Evolutionary conservation across 2,329 filamentous ascomycete genomes (phyloP).

Genomic region (Aspergillus fumigatus): DNA sequence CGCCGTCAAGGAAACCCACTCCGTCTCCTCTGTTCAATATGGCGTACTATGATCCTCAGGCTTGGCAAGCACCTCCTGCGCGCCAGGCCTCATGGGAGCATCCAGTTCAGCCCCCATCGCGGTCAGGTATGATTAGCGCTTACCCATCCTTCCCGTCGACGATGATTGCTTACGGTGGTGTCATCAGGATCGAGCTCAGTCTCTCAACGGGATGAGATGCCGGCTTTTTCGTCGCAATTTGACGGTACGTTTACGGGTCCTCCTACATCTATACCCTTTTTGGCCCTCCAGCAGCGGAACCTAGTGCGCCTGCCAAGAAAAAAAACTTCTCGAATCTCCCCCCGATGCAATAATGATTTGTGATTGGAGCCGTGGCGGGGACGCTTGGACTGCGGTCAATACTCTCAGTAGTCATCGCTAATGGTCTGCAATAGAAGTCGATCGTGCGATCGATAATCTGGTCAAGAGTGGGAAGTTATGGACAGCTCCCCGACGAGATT

Average conservation of each 20-base stretch:
- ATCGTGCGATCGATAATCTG: conserved; percentile 90
- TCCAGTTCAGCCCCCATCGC: conserved; percentile 61
- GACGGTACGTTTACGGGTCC: conserved; percentile 61
- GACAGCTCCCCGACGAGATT: conserved; percentile 71
- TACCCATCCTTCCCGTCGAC: conserved; percentile 15
- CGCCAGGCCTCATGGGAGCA: conserved; percentile 70
- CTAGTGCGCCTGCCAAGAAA: background rate
- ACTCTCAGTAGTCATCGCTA: conserved; percentile 15
- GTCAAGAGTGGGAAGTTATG: conserved; percentile 96
- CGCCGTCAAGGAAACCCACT: conserved; percentile 16
- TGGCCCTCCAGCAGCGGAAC: background rate
- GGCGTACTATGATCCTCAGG: conserved; percentile 66
- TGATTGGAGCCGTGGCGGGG: background rate
- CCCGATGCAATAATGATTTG: background rate
- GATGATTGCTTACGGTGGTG: conserved; percentile 7
- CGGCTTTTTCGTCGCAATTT: conserved; percentile 80
- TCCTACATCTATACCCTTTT: conserved; percentile 1
- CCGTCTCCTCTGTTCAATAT: conserved; percentile 40
- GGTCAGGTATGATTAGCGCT: conserved; percentile 55
- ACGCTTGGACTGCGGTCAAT: background rate
- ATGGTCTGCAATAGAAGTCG: conserved; percentile 66
- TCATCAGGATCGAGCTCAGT: conserved; percentile 67
- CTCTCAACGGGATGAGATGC: conserved; percentile 66
- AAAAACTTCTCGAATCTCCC: background rate
- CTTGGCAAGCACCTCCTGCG: conserved; percentile 55